Percentiles rank a stretch among this genome's conserved stretches.
phyloP scores from a whole-genome alignment of 495 filamentous ascomycete species.

The Aspergillus wentii region DNA sequence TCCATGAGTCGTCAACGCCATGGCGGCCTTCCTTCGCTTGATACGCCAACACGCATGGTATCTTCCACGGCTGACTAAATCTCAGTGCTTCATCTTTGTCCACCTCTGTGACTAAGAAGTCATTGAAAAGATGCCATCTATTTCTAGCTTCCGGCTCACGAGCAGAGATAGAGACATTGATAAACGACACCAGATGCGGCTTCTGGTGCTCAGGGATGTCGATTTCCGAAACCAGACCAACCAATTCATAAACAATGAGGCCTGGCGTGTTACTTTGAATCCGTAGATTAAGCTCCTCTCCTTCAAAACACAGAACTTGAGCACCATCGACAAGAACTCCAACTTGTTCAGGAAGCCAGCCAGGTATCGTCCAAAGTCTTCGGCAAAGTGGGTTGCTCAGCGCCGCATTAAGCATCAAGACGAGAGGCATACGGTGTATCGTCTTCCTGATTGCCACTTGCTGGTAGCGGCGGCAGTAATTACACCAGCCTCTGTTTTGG shows the following conservation, averaged over 20 bases:
- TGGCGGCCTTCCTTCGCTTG: slow-evolving; percentile 74
- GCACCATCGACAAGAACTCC: slow-evolving; percentile 78
- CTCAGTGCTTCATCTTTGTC: slow-evolving; percentile 75
- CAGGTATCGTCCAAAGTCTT: slow-evolving; percentile 77
- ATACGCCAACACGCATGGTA: slow-evolving; percentile 79
- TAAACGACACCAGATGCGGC: slow-evolving; percentile 83
- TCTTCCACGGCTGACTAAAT: slow-evolving; percentile 87
- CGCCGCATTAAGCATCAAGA: slow-evolving; percentile 80
- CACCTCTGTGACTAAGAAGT: slow-evolving; percentile 86
- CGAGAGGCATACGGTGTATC: slow-evolving; percentile 70
- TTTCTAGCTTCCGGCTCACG: slow-evolving; percentile 47
- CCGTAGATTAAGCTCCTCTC: slow-evolving; percentile 62
- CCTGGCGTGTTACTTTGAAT: slow-evolving; percentile 56
- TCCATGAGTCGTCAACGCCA: slow-evolving; percentile 79
- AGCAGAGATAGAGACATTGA: slow-evolving; percentile 77
- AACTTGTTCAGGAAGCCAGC: slow-evolving; percentile 89
- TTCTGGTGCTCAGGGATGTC: slow-evolving; percentile 77
- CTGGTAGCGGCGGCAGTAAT: slow-evolving; percentile 80
- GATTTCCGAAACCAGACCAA: slow-evolving; percentile 87
- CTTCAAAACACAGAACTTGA: slow-evolving; percentile 86
- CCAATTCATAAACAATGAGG: slow-evolving; percentile 81
- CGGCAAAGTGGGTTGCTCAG: slow-evolving; percentile 65
- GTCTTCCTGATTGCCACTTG: slow-evolving; percentile 73
- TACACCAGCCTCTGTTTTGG: slow-evolving; percentile 83
- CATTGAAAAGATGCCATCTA: slow-evolving; percentile 94